Evolutionary conservation across 2,329 filamentous ascomycete genomes (phyloP), one percentile per base, ranked within the genome.

Genomic region (Parascedosporium putredinis): DNA sequence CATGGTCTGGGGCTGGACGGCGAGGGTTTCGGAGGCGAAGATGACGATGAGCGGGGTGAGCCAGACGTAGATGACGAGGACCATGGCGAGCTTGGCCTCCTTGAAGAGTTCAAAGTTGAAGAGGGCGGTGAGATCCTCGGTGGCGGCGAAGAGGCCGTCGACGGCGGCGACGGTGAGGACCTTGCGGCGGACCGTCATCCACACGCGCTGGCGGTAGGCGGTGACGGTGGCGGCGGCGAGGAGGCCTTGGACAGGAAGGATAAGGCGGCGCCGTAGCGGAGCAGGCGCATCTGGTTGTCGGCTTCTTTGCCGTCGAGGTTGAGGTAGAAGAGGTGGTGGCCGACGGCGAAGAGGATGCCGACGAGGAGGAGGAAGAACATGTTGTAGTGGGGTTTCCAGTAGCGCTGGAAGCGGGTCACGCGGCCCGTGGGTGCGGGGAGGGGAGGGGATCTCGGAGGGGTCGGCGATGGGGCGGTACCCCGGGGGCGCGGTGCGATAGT

Each of bases 1-100:
- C 5, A 46, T 53, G 4, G 55, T 47, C 29, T 48, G 53, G 6
- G 57, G 50, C 24, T 57, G 56, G 4, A 71, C 68, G 0, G 57
- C 57, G 5, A 68, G 56, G 4, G 65, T 64, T 43, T 64, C 64
- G 14, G 65, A 63, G 3, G 65, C 65, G 40, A 72, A 62, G 24
- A 68, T 65, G 4, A 67, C 64, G 4, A 66, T 58, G 5, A 68
- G 51, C 0, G 65, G 65, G 8, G 64, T 65, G n/a, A 57, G 63
- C 63, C 65, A 68, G n/a, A 65, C 55, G 31, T 62, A 60, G 8
- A 60, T 25, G 23, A 65, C 65, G 42, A 68, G 57, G 7, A 64
- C 18, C 51, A 64, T 62, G 16, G 64, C 63, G 8, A 64, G 42
- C 33, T 58, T 62, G 20, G 65, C 64, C 18, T 60, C 55, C 38